A percentile compares a stretch with the other conserved stretches of the same genome.
Conservation (phyloP, 2,329 filamentous ascomycete genomes). For the Cladobotryum protrusum region DNA sequence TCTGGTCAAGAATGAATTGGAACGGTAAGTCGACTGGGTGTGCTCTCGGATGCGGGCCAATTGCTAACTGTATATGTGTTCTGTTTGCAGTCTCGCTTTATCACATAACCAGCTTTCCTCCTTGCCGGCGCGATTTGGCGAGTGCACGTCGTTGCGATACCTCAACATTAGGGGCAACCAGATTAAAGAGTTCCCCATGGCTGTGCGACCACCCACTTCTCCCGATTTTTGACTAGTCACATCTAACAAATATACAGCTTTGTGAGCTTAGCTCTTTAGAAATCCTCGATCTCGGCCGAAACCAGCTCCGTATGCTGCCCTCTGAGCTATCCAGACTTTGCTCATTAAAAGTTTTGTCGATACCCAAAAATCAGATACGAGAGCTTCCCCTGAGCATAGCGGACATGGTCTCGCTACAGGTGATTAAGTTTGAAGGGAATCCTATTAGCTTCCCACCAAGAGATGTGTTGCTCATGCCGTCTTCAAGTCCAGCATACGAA, state of each 20-base stretch:
- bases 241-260: constrained; percentile 49
- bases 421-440: constrained; percentile 86
- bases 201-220: constrained; percentile 34
- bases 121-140: constrained; percentile 65
- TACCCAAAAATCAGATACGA: constrained; percentile 81
- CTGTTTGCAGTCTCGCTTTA: constrained; percentile 58
- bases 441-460: constrained; percentile 74
- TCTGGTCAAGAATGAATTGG: constrained; percentile 66
- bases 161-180: constrained; percentile 74
- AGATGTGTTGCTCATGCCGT: constrained; percentile 57
- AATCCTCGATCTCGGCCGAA: constrained; percentile 86
- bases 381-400: constrained; percentile 77
- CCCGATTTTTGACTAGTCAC: not conserved
- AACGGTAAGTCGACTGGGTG: constrained; percentile 48
- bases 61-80: constrained; percentile 7
- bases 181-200: constrained; percentile 56
- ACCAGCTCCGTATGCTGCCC: constrained; percentile 72
- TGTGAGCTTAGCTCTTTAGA: constrained; percentile 82
- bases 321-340: constrained; percentile 73
- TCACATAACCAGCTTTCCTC: constrained; percentile 71
- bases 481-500: constrained; percentile 50
- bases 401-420: constrained; percentile 83
- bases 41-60: not conserved
- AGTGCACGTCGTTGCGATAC: constrained; percentile 72
- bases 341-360: constrained; percentile 81